Base-by-base conservation (phyloP, 2,329 filamentous ascomycete genomes). In the Verticillium klebahnii region DNA sequence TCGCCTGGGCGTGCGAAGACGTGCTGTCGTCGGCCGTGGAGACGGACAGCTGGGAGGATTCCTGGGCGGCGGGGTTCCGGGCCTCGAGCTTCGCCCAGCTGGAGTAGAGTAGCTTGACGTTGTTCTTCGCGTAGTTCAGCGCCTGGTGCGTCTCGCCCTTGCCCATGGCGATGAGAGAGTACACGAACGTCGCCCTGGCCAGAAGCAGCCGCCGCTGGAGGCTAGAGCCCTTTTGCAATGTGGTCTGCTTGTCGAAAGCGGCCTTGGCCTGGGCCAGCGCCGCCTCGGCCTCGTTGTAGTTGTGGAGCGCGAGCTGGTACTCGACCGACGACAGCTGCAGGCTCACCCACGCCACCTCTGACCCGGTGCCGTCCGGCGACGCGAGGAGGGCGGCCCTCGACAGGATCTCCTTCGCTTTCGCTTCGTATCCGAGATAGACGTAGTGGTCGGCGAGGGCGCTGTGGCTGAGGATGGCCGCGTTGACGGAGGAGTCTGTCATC, bases 241-340 rank as follows among this genome's bases (percentile, higher is more conserved):
- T 56, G 19, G 61, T 59, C 23, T 62, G 59, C 40, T 65, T 65
- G 52, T 65, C 64, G 31, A 62, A 66, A 4, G 45, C 40, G 8
- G 37, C 32, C 15, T 61, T 60, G 36, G 63, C 63, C 17, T 65
- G 59, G 1, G 59, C 50, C 15, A 66, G 52, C 58, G 63, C 61
- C 12, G 57, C 60, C 25, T 66, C 60, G 71, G 85, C 89, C 74
- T 89, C 87, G 11, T 87, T 82, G 17, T 85, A 76, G 58, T 87
- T 86, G 11, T 89, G 89, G 14, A 88, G 83, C 1, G 85, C 84
- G 19, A 93, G 78, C 32, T 89, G 80, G 71, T 93, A 92, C 71
- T 96, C 91, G 0, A 90, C 88, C 64, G 88, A 87, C 0, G 87
- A 85, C 7, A 97, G 76, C 66, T 93, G 84, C 72, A 89, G 89